phyloP scores from a whole-genome alignment of 257 asterid genomes.

The Misopates orontium region DNA sequence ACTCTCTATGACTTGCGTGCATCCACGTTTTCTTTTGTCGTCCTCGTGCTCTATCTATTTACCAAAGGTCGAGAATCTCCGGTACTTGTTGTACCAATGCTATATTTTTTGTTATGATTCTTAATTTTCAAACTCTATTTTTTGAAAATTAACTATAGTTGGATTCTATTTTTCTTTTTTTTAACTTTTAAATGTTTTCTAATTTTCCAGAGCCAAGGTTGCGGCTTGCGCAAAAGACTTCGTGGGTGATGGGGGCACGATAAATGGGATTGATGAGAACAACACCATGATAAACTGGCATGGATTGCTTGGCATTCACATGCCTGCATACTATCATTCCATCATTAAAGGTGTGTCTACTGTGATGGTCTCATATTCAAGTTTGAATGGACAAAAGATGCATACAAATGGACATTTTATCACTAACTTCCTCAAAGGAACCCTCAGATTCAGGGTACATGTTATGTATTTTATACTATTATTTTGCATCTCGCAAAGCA shows the following conservation, averaged over 20 bases:
- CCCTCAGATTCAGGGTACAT: conserved; percentile 60
- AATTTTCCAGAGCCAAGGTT: conserved; percentile 47
- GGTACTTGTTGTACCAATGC: too few relatives aligned
- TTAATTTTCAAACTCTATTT: too few relatives aligned
- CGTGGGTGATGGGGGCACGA: conserved; percentile 76
- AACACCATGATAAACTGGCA: conserved; percentile 53
- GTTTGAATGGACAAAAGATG: conserved; percentile 62
- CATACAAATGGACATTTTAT: conserved; percentile 50
- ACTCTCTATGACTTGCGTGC: too few relatives aligned
- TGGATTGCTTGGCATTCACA: conserved; percentile 51
- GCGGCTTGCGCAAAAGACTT: conserved; percentile 75
- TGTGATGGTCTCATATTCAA: conserved; percentile 69
- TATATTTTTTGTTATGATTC: too few relatives aligned
- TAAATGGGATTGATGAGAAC: conserved; percentile 51
- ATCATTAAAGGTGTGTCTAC: conserved; percentile 62
- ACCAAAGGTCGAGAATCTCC: too few relatives aligned
- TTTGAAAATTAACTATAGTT: too few relatives aligned
- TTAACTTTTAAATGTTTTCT: conserved; percentile 6
- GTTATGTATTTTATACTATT: background rate
- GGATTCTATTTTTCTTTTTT: too few relatives aligned
- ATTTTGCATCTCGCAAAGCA: background rate
- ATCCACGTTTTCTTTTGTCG: too few relatives aligned
- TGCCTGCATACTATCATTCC: conserved; percentile 66
- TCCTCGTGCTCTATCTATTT: too few relatives aligned
- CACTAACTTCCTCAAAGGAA: conserved; percentile 55